Conservation (phyloP, 306 rosid species). For the Castanopsis chinensis region DNA sequence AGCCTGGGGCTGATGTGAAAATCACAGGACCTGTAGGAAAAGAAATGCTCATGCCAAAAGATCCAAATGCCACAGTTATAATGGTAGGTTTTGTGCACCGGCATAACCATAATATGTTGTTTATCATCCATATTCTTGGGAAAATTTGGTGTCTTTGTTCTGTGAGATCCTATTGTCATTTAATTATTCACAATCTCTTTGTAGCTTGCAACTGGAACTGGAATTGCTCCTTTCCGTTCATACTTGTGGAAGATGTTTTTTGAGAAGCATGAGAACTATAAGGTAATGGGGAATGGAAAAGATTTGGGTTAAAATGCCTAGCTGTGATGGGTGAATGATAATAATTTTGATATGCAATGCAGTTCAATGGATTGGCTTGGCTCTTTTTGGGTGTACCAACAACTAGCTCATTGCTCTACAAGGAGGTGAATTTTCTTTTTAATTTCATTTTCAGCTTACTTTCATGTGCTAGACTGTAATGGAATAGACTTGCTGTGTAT, state of each 20-base stretch:
- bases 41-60: constrained; percentile 99
- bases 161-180: no score
- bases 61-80: constrained; percentile 82
- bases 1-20: constrained; percentile 78
- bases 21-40: constrained; percentile 96
- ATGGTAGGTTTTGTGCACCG: constrained; percentile 50
- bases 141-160: no score
- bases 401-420: constrained; percentile 90
- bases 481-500: background rate
- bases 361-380: constrained; percentile 99
- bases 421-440: constrained; percentile 60
- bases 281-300: constrained; percentile 32
- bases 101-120: background rate
- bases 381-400: constrained; percentile 99
- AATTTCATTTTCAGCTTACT: no score
- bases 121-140: background rate
- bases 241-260: constrained; percentile 97
- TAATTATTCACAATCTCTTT: background rate
- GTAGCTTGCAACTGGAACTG: constrained; percentile 98
- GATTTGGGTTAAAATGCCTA: background rate
- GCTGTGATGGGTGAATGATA: background rate
- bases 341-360: constrained; percentile 12
- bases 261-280: constrained; percentile 88
- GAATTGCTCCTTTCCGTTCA: constrained; percentile 94
- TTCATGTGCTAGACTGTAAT: background rate